Percentiles rank a stretch among this genome's conserved stretches.
Evolutionary conservation across 495 filamentous ascomycete species (phyloP).

Genomic region (Neurospora sp.): DNA sequence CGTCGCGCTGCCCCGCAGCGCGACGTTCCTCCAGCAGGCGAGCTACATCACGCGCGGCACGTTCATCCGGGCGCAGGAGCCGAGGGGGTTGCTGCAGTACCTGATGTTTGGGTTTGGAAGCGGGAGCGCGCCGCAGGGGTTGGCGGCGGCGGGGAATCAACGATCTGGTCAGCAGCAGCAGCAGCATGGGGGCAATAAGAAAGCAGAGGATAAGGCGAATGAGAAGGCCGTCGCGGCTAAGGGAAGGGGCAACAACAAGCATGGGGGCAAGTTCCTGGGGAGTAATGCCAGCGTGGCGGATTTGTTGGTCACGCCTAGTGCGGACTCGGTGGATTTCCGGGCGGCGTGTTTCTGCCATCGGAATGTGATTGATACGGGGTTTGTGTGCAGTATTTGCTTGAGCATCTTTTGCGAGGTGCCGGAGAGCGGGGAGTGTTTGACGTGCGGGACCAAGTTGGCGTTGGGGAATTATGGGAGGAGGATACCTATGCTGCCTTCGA

Average conservation of each 20-base stretch:
- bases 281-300: slow-evolving; percentile 13
- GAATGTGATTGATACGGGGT: slow-evolving; percentile 81
- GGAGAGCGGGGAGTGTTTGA: slow-evolving; percentile 60
- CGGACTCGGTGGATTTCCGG: slow-evolving; percentile 87
- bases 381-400: slow-evolving; percentile 90
- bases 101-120: slow-evolving; percentile 81
- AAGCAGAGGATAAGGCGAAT: neutral
- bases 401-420: slow-evolving; percentile 53
- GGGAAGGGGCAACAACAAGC: slow-evolving; percentile 50
- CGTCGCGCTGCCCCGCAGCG: slow-evolving; percentile 29
- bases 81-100: slow-evolving; percentile 69
- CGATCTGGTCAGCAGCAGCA: neutral
- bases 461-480: slow-evolving; percentile 63
- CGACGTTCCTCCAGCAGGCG: slow-evolving; percentile 90
- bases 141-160: neutral
- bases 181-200: neutral
- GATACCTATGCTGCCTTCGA: slow-evolving; percentile 57
- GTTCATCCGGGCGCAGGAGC: slow-evolving; percentile 61
- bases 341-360: slow-evolving; percentile 97
- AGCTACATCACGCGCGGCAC: slow-evolving; percentile 81
- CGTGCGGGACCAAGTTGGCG: slow-evolving; percentile 78
- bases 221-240: slow-evolving; percentile 37
- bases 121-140: slow-evolving; percentile 26
- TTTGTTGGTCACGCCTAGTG: slow-evolving; percentile 61
- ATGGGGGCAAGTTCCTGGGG: slow-evolving; percentile 4